Evolutionary conservation across 306 rosid species (phyloP), one percentile per base, ranked within the genome.

Genomic region (Gastrolobium villosum): DNA sequence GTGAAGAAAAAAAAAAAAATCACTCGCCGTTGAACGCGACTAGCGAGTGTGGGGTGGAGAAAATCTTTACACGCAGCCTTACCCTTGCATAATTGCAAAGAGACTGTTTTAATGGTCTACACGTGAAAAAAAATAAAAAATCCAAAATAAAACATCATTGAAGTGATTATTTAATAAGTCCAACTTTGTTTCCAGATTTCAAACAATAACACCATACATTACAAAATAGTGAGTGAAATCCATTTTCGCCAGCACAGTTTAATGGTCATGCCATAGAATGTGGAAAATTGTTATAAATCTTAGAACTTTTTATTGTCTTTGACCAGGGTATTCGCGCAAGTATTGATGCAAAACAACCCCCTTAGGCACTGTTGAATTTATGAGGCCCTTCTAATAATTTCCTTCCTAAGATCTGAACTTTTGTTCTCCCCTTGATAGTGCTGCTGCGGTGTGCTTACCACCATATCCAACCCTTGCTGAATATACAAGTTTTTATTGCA

Each of bases 141-240:
- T 54, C n/a, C 41, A 53, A 11, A 31, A 68, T 52, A 70, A 43
- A 75, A 46, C 64, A 68, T 75, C 70, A 15, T 13, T 28, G 11
- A 66, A 40, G 30, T 46, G 61, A 48, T 61, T 70, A 1, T 26
- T 28, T 61, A 8, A 4, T 7, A 45, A 49, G 56, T 39, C 72
- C 71, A 62, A 70, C 67, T 28, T 14, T 68, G 70, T 13, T 7
- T 60, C 37, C 70, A n/a, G 11, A 61, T 39, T 36, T 39, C 57
- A 70, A 48, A 37, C 37, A 49, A 46, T 11, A 69, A 39, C 59
- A 30, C 3, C 41, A 68, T n/a, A 35, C 28, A n/a, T 11, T 40
- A 59, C 1, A 40, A 48, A 5, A 34, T 52, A 54, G 28, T 0
- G 5, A 32, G 39, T 44, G 7, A 48, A 65, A 74, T 66, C 65